Evolutionary conservation across 306 rosid species (phyloP).

Genomic region (Chamaecrista fasciculata): DNA sequence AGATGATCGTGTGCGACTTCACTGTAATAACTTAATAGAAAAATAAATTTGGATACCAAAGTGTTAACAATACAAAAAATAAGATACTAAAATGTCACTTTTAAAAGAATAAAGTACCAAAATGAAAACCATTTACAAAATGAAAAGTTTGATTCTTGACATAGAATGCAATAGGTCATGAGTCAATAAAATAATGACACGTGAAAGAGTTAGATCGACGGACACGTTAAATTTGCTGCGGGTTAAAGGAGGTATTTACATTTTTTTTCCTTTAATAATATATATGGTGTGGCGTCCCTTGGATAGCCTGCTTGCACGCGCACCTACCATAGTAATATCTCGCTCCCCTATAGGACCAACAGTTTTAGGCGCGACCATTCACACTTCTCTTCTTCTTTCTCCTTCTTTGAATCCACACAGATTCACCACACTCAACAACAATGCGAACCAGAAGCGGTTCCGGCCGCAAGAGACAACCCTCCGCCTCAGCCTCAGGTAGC

Average conservation of each 20-base stretch:
- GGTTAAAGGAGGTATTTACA: slow-evolving; percentile 16
- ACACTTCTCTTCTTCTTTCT: background rate
- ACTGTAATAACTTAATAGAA: too few relatives aligned
- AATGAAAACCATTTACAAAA: too few relatives aligned
- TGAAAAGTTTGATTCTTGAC: too few relatives aligned
- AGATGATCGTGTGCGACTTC: too few relatives aligned
- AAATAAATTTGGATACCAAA: too few relatives aligned
- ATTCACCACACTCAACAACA: background rate
- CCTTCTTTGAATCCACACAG: background rate
- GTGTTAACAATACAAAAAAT: too few relatives aligned
- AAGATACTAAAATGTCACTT: too few relatives aligned
- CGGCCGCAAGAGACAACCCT: slow-evolving; percentile 18
- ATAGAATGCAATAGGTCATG: too few relatives aligned
- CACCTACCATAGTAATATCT: background rate
- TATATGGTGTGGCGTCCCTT: background rate
- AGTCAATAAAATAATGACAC: too few relatives aligned
- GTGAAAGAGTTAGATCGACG: too few relatives aligned
- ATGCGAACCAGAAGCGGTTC: slow-evolving; percentile 36
- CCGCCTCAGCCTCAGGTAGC: slow-evolving; percentile 11
- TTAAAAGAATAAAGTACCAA: too few relatives aligned
- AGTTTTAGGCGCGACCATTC: background rate
- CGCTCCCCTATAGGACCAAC: background rate
- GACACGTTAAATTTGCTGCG: too few relatives aligned
- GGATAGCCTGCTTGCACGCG: background rate
- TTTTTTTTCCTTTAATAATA: background rate